Percentiles rank a stretch among this genome's conserved stretches.
Evolutionary conservation across 2,329 filamentous ascomycete genomes (phyloP).

Genomic region (Metarhizium humberi): DNA sequence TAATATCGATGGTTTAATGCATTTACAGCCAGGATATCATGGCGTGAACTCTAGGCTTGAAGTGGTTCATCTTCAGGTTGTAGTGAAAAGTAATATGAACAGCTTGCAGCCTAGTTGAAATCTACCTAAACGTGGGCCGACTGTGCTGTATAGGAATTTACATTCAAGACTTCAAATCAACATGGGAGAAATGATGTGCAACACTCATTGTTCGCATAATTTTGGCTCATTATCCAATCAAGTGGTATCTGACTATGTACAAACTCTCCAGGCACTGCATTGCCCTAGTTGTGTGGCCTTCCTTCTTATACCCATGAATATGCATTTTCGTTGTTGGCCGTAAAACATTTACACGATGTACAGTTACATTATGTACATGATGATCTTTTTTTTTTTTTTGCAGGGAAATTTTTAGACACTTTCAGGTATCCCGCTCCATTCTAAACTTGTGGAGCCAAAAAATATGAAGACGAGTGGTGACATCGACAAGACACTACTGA

Average conservation of each 20-base stretch:
- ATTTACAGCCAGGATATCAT: not conserved
- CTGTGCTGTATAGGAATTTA: too few relatives aligned
- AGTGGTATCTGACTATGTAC: constrained; percentile 2
- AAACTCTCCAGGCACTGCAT: not conserved
- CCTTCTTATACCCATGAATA: not conserved
- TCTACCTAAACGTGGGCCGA: too few relatives aligned
- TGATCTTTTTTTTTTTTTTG: constrained; percentile 3
- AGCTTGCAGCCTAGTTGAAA: too few relatives aligned
- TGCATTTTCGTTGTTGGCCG: not conserved
- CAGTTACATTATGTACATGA: not conserved
- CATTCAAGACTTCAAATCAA: too few relatives aligned
- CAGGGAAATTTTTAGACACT: not conserved
- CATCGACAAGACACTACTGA: not conserved
- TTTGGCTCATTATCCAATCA: not conserved
- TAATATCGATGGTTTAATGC: not conserved
- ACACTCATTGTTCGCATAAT: not conserved
- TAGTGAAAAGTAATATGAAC: not conserved
- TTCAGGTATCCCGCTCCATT: not conserved
- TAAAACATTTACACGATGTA: not conserved
- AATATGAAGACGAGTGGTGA: not conserved
- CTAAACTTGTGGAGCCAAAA: not conserved
- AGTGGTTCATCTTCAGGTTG: not conserved
- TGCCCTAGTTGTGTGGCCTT: not conserved
- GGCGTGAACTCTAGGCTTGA: not conserved
- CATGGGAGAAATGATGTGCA: too few relatives aligned